A percentile compares a stretch with the other conserved stretches of the same genome.
These are phyloP conservation scores for Eragrostis curvula DNA, from an alignment of 176 grass and related monocot genomes.

Conservation along the genomic window DNA sequence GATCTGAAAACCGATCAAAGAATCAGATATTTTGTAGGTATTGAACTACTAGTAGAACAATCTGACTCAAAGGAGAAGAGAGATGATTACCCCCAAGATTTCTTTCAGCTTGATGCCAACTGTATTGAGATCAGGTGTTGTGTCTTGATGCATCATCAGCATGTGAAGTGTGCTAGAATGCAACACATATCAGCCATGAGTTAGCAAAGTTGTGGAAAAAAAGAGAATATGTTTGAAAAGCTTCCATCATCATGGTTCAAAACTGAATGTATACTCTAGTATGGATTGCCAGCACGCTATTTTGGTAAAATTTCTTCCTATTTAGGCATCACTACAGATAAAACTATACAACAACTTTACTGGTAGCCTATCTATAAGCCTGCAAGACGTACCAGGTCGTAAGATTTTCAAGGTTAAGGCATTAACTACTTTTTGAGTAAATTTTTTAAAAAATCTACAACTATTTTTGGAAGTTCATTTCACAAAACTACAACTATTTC, in stretches of 20 bases:
- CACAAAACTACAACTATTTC: too few species aligned
- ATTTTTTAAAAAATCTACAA: too few species aligned
- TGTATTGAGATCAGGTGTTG: constrained; percentile 49
- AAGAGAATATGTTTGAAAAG: constrained; percentile 15
- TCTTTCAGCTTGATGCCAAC: constrained; percentile 59
- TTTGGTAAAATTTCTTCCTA: not conserved
- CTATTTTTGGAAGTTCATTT: too few species aligned
- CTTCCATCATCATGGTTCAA: not conserved
- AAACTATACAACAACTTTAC: not conserved
- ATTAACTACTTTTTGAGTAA: not conserved
- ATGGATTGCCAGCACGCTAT: not conserved
- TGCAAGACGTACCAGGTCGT: not conserved
- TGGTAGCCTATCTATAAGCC: not conserved
- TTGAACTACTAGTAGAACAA: not conserved
- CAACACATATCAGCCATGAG: not conserved
- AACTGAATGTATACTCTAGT: not conserved
- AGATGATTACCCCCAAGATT: constrained; percentile 46
- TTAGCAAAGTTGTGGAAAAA: constrained; percentile 4
- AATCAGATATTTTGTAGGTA: not conserved
- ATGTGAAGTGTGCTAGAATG: constrained; percentile 53
- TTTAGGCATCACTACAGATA: not conserved
- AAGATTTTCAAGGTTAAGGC: constrained; percentile 1
- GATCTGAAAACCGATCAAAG: constrained; percentile 40
- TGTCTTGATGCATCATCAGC: constrained; percentile 60
- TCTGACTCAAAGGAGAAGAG: not conserved